A percentile compares a stretch with the other conserved stretches of the same genome.
Conservation (phyloP, 805 yeast genomes). For the Priceomyces medius region DNA sequence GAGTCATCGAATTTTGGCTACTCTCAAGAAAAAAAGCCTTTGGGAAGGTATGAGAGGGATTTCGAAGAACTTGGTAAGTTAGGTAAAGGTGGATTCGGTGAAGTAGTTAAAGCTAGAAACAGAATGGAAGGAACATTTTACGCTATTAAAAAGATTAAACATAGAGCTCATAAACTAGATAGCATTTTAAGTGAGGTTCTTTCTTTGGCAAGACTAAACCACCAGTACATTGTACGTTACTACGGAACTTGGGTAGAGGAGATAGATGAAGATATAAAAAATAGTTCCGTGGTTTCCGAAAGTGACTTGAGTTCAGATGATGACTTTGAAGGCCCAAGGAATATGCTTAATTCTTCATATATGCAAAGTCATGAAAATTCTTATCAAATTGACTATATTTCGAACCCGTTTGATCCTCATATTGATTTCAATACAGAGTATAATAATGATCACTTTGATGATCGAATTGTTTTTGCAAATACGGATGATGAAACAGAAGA, state of each 20-base stretch:
- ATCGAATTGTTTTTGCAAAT: slow-evolving; percentile 33
- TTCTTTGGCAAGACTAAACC: slow-evolving; percentile 86
- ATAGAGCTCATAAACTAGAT: slow-evolving; percentile 74
- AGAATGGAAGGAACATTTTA: slow-evolving; percentile 91
- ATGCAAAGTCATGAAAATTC: slow-evolving; percentile 23
- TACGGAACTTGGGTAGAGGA: slow-evolving; percentile 98
- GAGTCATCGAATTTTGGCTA: background rate
- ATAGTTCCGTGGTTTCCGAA: slow-evolving; percentile 21
- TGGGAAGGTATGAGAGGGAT: slow-evolving; percentile 84
- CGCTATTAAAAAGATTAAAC: slow-evolving; percentile 89
- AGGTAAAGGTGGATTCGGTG: slow-evolving; percentile 97
- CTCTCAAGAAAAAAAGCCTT: slow-evolving; percentile 9
- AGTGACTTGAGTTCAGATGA: slow-evolving; percentile 23
- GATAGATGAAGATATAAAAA: slow-evolving; percentile 31
- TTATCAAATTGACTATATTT: slow-evolving; percentile 62
- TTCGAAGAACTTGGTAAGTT: slow-evolving; percentile 90
- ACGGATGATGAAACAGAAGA: slow-evolving; percentile 10
- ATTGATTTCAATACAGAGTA: slow-evolving; percentile 50
- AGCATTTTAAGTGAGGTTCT: slow-evolving; percentile 87
- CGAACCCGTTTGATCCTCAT: slow-evolving; percentile 59
- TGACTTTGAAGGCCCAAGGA: slow-evolving; percentile 24
- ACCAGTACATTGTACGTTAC: slow-evolving; percentile 93
- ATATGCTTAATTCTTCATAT: slow-evolving; percentile 21
- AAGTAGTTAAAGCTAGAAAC: slow-evolving; percentile 95
- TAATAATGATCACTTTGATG: slow-evolving; percentile 25